A percentile compares a stretch with the other conserved stretches of the same genome.
phyloP scores from a whole-genome alignment of 108 stramenopile genomes.

The Fistulifera pelliculosa region DNA sequence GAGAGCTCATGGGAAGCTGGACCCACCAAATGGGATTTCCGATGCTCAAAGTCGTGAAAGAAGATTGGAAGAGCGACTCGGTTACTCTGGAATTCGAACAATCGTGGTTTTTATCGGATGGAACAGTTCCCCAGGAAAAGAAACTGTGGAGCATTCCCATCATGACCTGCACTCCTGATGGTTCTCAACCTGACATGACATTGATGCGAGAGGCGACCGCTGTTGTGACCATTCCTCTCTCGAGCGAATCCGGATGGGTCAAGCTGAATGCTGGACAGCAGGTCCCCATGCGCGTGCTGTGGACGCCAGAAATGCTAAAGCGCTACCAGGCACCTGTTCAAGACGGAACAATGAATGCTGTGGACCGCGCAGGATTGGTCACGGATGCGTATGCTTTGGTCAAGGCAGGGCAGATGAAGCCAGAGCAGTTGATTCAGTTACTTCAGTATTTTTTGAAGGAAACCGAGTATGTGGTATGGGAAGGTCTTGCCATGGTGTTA shows the following conservation, averaged over 20 bases:
- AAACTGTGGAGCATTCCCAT: constrained; percentile 93
- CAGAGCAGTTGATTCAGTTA: constrained; percentile 69
- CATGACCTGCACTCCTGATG: constrained; percentile 65
- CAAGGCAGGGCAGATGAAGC: constrained; percentile 81
- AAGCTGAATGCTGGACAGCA: constrained; percentile 95
- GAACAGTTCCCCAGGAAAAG: constrained; percentile 55
- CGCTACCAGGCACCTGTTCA: constrained; percentile 52
- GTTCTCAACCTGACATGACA: constrained; percentile 57
- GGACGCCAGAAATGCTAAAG: constrained; percentile 69
- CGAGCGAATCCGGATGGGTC: constrained; percentile 61
- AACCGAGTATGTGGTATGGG: constrained; percentile 84
- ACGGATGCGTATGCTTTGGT: constrained; percentile 85
- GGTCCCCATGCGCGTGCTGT: constrained; percentile 86
- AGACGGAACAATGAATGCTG: constrained; percentile 46
- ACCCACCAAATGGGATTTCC: constrained; percentile 96
- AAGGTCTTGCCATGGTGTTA: constrained; percentile 64
- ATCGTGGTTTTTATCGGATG: constrained; percentile 88
- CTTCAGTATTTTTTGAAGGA: constrained; percentile 75
- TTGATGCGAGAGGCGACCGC: constrained; percentile 83
- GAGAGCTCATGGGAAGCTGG: constrained; percentile 87
- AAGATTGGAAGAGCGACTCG: constrained; percentile 61
- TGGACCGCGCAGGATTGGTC: constrained; percentile 86
- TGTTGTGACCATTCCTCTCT: constrained; percentile 59
- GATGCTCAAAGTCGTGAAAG: constrained; percentile 58
- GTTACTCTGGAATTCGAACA: constrained; percentile 76